These are phyloP conservation scores for Skeletonema potamos DNA, from an alignment of 108 stramenopile species.

Conservation along the genomic window DNA sequence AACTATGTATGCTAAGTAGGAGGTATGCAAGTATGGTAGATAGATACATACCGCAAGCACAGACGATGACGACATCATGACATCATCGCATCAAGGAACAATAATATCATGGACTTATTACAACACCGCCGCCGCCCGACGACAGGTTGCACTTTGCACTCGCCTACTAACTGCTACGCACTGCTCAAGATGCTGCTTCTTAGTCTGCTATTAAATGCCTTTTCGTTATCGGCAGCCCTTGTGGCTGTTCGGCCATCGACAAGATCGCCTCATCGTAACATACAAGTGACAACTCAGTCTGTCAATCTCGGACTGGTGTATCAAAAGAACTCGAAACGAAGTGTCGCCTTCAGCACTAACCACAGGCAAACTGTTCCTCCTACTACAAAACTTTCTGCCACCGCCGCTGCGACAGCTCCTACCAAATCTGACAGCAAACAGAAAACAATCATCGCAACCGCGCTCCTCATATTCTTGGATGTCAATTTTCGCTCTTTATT, in stretches of 20 bases:
- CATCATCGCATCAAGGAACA: too few species aligned
- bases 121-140: too few species aligned
- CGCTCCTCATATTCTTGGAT: conserved; percentile 53
- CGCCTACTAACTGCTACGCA: neutral
- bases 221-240: neutral
- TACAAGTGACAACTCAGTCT: neutral
- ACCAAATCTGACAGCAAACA: neutral
- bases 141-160: too few species aligned
- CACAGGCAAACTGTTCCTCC: neutral
- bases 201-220: neutral
- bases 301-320: neutral
- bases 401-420: neutral
- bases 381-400: neutral
- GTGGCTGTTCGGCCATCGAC: neutral
- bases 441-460: conserved; percentile 32
- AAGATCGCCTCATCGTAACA: neutral
- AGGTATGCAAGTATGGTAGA: too few species aligned
- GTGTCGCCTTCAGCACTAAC: neutral
- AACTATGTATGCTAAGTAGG: too few species aligned
- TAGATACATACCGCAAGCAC: too few species aligned
- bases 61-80: too few species aligned
- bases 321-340: neutral
- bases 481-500: conserved; percentile 58
- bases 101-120: too few species aligned
- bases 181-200: neutral